These are phyloP conservation scores for Articulospora tetracladia DNA, from an alignment of 495 filamentous ascomycete genomes.

Conservation along the genomic window DNA sequence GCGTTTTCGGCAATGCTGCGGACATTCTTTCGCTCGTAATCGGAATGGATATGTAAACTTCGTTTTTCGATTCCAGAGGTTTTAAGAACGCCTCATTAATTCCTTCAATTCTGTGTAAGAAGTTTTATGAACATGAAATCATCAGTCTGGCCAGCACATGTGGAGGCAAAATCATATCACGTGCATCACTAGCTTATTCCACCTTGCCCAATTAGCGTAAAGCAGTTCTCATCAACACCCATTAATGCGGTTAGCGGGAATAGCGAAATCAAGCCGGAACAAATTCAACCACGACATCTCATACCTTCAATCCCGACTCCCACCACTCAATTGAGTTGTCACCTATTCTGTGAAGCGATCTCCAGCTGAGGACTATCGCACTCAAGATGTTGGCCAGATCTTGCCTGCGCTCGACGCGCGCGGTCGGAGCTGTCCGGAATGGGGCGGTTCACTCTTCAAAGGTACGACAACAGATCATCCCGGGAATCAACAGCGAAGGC, in stretches of 20 bases:
- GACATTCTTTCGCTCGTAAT: no score
- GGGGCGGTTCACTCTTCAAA: conserved; percentile 53
- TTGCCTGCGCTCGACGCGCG: conserved; percentile 26
- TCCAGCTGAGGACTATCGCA: conserved; percentile 43
- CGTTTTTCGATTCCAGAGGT: no score
- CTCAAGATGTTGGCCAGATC: conserved; percentile 34
- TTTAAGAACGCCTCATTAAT: no score
- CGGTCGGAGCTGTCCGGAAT: conserved; percentile 62
- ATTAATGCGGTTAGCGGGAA: neutral
- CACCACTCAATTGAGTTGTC: conserved; percentile 31
- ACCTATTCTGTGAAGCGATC: conserved; percentile 31
- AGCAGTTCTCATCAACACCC: neutral
- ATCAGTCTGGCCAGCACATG: no score
- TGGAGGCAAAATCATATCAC: no score
- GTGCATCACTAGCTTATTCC: no score
- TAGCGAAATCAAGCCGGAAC: neutral
- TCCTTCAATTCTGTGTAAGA: no score
- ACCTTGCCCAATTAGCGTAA: neutral
- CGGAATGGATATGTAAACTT: no score
- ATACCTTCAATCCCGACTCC: conserved; percentile 29
- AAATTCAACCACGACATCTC: conserved; percentile 17
- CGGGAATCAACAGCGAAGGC: conserved; percentile 10
- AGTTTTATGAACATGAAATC: no score
- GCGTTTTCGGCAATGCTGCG: no score
- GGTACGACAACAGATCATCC: conserved; percentile 41